A percentile compares a stretch with the other conserved stretches of the same genome.
Conservation (phyloP, 192 early-diverging fungal species). For the Backusella macrospora region DNA sequence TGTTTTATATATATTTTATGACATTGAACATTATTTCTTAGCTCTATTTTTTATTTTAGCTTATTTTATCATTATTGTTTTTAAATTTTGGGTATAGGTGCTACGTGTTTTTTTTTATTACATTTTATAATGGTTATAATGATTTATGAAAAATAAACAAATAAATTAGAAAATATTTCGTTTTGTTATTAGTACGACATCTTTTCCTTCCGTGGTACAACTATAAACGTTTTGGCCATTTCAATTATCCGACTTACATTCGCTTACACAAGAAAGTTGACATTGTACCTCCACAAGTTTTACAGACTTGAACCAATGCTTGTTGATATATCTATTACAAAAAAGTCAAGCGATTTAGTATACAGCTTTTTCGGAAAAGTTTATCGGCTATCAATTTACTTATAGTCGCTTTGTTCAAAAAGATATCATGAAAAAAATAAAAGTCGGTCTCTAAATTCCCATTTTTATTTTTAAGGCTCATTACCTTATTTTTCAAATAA, state of each 20-base stretch:
- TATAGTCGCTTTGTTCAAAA: no score
- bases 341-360: no score
- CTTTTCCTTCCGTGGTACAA: no score
- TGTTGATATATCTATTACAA: no score
- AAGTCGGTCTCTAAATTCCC: no score
- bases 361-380: no score
- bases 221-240: slow-evolving; percentile 3
- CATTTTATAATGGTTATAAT: background rate
- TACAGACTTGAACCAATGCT: background rate
- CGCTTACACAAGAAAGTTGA: background rate
- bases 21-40: background rate
- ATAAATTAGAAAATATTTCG: no score
- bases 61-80: background rate
- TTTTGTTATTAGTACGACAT: no score
- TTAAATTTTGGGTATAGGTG: background rate
- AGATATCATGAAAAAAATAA: no score
- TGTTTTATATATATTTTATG: background rate
- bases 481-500: no score
- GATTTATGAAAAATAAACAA: background rate
- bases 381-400: no score
- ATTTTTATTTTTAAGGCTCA: no score
- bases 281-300: slow-evolving; percentile 3
- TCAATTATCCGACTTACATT: background rate
- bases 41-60: background rate
- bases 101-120: background rate